Evolutionary conservation across 2,329 filamentous ascomycete genomes (phyloP).

Genomic region (Fusarium sp.): DNA sequence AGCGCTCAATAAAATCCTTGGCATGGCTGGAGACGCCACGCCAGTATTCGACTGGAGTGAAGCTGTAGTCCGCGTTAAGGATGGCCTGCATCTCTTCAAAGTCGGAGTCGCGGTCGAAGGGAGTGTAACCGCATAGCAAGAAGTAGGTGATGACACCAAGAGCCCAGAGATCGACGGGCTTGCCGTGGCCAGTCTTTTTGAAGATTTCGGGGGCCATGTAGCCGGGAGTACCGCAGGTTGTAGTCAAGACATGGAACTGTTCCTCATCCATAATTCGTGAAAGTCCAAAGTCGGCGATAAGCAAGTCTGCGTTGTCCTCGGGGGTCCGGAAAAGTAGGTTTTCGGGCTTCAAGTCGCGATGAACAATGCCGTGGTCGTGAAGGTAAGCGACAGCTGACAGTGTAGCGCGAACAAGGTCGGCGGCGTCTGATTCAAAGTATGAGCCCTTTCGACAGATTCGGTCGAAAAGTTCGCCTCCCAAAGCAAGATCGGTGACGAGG

Average conservation of each 20-base stretch:
- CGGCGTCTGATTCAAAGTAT: constrained; percentile 97
- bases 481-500: constrained; percentile 94
- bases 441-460: constrained; percentile 98
- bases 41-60: constrained; percentile 96
- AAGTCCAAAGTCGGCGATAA: constrained; percentile 97
- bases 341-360: constrained; percentile 97
- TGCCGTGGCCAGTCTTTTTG: constrained; percentile 97
- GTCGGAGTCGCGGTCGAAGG: constrained; percentile 96
- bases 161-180: constrained; percentile 98
- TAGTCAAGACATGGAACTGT: constrained; percentile 96
- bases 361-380: constrained; percentile 98
- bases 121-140: constrained; percentile 95
- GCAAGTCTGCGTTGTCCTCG: constrained; percentile 94
- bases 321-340: constrained; percentile 96
- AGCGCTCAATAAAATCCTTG: constrained; percentile 91
- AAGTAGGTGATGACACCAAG: constrained; percentile 99
- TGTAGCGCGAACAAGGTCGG: constrained; percentile 92
- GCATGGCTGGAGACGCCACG: constrained; percentile 86
- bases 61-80: constrained; percentile 93
- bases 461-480: constrained; percentile 97
- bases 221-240: constrained; percentile 95
- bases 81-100: constrained; percentile 99
- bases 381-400: constrained; percentile 98
- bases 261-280: constrained; percentile 99
- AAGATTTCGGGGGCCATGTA: constrained; percentile 99